These are phyloP conservation scores for Eragrostis curvula DNA, from an alignment of 176 grass and related monocot genomes.

Conservation along the genomic window DNA sequence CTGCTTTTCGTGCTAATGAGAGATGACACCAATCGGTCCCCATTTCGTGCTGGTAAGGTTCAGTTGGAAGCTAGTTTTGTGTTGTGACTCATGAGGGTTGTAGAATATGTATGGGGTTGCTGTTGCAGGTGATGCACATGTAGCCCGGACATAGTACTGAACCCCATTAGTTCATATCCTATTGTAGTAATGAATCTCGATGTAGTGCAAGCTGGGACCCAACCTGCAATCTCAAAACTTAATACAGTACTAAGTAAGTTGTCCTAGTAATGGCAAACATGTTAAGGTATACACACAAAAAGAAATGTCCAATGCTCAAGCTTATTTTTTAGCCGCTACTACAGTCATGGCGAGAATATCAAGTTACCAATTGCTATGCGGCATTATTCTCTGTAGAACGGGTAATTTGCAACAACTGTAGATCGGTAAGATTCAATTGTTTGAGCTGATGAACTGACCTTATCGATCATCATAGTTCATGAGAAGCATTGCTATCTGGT, in stretches of 20 bases:
- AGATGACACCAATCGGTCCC: background rate
- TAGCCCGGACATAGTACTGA: background rate
- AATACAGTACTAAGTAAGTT: background rate
- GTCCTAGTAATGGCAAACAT: background rate
- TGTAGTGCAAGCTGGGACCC: background rate
- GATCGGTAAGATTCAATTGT: background rate
- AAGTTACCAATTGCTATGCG: background rate
- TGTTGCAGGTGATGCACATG: conserved; percentile 31
- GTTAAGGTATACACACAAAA: background rate
- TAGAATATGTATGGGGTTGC: conserved; percentile 9
- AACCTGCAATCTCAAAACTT: background rate
- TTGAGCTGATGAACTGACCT: background rate
- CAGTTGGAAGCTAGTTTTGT: conserved; percentile 21
- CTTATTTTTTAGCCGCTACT: background rate
- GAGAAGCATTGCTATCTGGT: background rate
- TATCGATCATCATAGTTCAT: background rate
- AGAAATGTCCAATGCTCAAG: background rate
- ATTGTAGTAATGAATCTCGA: background rate
- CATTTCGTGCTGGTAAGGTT: background rate
- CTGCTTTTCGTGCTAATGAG: conserved; percentile 1
- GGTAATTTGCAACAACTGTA: no score
- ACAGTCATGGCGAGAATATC: background rate
- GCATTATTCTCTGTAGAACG: background rate
- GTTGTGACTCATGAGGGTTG: background rate
- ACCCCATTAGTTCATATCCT: background rate